Evolutionary conservation across 768 basidiomycete species (phyloP).

Genomic region (Amanita rubescens): DNA sequence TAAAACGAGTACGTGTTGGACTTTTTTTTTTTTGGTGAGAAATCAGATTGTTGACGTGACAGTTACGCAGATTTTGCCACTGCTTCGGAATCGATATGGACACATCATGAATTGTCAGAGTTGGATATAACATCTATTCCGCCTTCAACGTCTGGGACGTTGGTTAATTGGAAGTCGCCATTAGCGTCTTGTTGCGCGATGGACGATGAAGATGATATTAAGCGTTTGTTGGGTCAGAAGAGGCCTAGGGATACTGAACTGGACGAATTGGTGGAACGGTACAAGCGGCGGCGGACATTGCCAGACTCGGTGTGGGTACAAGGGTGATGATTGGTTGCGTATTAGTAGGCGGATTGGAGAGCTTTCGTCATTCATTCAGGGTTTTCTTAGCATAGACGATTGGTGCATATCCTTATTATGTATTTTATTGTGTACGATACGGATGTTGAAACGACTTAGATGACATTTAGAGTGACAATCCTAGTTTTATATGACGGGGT

Average conservation of each 20-base stretch:
- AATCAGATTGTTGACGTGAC: background rate
- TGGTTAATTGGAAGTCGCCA: slow-evolving; percentile 4
- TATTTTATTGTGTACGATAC: slow-evolving; percentile 5
- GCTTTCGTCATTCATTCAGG: background rate
- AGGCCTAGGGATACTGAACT: slow-evolving; percentile 1
- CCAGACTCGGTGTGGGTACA: background rate
- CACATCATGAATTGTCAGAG: background rate
- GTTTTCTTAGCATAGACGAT: background rate
- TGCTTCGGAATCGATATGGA: background rate
- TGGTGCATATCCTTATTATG: background rate
- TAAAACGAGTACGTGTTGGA: background rate
- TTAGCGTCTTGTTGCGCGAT: background rate
- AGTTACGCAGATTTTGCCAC: background rate
- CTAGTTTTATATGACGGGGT: too few relatives aligned
- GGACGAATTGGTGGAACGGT: background rate
- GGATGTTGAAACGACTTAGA: background rate
- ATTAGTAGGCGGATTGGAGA: too few relatives aligned
- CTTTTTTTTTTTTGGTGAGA: too few relatives aligned
- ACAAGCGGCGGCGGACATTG: background rate
- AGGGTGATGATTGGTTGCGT: background rate
- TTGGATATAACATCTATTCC: slow-evolving; percentile 2
- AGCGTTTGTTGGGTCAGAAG: background rate
- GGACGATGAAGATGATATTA: background rate
- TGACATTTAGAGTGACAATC: background rate
- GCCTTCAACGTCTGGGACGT: background rate